Conservation (phyloP, 2,329 filamentous ascomycete species). For the Onygena corvina region DNA sequence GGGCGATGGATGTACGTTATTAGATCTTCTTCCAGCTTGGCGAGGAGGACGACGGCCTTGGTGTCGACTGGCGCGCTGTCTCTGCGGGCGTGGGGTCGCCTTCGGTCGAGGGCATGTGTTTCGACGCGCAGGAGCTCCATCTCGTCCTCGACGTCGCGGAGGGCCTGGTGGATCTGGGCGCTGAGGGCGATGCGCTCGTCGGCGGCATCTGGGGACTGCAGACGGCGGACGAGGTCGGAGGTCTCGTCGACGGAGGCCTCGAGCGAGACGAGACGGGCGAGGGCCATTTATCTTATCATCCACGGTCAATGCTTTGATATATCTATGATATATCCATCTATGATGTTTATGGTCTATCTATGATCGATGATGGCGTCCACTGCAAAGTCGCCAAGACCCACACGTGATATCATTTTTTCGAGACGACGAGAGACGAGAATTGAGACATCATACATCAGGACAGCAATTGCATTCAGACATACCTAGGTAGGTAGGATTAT, state of each 20-base stretch:
- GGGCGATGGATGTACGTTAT: slow-evolving; percentile 44
- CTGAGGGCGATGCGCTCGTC: slow-evolving; percentile 59
- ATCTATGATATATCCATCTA: no score
- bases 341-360: neutral
- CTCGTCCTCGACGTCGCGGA: slow-evolving; percentile 72
- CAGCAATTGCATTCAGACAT: no score
- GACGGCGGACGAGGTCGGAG: slow-evolving; percentile 44
- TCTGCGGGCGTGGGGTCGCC: slow-evolving; percentile 25
- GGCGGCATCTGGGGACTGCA: slow-evolving; percentile 54
- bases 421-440: neutral
- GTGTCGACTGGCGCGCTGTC: slow-evolving; percentile 45
- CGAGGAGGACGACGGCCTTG: slow-evolving; percentile 54
- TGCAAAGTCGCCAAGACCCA: neutral
- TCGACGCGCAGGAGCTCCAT: slow-evolving; percentile 71
- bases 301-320: no score
- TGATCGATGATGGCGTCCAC: no score
- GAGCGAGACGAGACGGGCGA: slow-evolving; percentile 40
- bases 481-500: no score
- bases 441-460: no score
- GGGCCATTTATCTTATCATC: slow-evolving; percentile 27
- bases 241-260: slow-evolving; percentile 43
- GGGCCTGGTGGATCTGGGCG: slow-evolving; percentile 63
- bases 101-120: slow-evolving; percentile 50
- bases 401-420: neutral
- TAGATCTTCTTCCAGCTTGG: slow-evolving; percentile 57